Base-by-base conservation (phyloP, 2,329 filamentous ascomycete genomes). In the Stylonectria norvegica region DNA sequence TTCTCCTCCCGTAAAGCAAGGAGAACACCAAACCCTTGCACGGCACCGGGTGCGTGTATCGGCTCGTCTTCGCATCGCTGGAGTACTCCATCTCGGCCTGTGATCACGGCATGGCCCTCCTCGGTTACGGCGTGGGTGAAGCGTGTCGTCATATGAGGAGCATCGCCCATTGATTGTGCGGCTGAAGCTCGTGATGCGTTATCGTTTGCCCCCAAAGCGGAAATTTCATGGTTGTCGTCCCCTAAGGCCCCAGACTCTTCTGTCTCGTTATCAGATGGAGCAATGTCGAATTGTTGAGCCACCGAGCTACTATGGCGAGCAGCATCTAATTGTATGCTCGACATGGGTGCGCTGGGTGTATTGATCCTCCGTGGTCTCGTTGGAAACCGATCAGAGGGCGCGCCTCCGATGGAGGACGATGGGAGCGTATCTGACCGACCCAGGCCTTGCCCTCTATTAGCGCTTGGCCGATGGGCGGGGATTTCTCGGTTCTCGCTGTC, bases 61-160 rank as follows among this genome's bases (percentile, higher is more conserved):
- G 89, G 89, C 56, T 95, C 89, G 56, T 95, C 89, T 62, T 95
- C 89, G 57, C 89, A 95, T 37, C 81, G 77, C 58, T 94, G 86
- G 31, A 93, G 67, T 1, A 75, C 78, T 2, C 81, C 83, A 38
- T 88, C 81, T 40, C 85, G 76, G 5, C 89, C 89, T 1, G 87
- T 93, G 38, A 95, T 86, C 20, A 95, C 78, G 18, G 85, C 81
- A 65, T 95, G 88, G 0, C 89, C 89, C 12, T 81, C 85, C 2
- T 86, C 80, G 0, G 86, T 89, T 18, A 84, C 69, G 4, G 86
- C 71, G 57, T 95, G 87, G 51, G 83, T 85, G 65, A 94, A 95
- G 2, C 89, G 82, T 17, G 81, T 73, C 1, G 86, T 87, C 2
- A 89, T 59, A 18, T 86, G 67, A 1, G 65, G 56, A 1, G 79